Conservation (phyloP, 2,329 filamentous ascomycete genomes). For the Hymenoscyphus fraxineus region DNA sequence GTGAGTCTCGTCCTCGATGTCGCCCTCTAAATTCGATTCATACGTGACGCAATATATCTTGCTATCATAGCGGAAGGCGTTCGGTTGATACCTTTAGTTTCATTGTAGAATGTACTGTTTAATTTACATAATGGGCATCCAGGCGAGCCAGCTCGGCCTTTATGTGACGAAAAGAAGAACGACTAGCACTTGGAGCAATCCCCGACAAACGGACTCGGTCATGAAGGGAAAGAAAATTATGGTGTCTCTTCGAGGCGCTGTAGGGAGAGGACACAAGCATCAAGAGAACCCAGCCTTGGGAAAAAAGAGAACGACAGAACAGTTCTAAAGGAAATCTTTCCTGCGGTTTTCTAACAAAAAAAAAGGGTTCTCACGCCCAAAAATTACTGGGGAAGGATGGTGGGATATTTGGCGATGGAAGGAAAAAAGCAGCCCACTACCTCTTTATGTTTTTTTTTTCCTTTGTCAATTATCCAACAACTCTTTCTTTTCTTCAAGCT, state of each 20-base stretch:
- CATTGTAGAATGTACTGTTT: conserved; percentile 39
- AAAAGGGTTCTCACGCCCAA: not conserved
- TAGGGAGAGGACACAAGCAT: conserved; percentile 8
- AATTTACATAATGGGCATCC: conserved; percentile 37
- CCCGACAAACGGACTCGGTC: conserved; percentile 22
- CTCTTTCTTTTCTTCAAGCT: too few species aligned
- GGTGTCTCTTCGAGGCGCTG: conserved; percentile 7
- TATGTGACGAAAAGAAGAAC: not conserved
- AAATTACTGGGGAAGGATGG: not conserved
- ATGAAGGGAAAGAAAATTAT: conserved; percentile 7
- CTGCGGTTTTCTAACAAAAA: not conserved
- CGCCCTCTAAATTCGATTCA: conserved; percentile 53
- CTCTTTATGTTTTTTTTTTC: too few species aligned
- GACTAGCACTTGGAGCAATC: conserved; percentile 1
- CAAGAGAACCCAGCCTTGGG: conserved; percentile 16
- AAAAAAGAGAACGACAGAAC: conserved; percentile 1
- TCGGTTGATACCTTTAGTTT: conserved; percentile 38
- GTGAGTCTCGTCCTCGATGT: conserved; percentile 98
- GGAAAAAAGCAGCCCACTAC: not conserved
- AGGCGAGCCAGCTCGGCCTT: conserved; percentile 26
- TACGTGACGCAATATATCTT: conserved; percentile 33
- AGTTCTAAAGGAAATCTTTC: not conserved
- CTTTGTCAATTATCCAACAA: too few species aligned
- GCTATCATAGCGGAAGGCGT: conserved; percentile 39
- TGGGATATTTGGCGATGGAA: not conserved